Base-by-base conservation (phyloP, 2,329 filamentous ascomycete species). In the Pseudogymnoascus sp. region DNA sequence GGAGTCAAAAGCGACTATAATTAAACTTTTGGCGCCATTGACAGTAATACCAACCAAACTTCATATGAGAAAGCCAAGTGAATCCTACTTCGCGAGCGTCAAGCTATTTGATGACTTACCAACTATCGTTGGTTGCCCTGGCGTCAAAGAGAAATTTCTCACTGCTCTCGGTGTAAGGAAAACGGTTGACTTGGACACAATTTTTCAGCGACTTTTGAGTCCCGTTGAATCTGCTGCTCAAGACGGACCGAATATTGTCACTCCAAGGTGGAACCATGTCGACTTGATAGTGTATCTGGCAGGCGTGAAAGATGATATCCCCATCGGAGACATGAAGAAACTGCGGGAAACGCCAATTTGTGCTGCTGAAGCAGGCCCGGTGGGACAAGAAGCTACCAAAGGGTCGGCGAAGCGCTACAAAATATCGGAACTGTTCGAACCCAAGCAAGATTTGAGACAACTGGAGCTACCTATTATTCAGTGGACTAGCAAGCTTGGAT, bases 101-200 rank as follows among this genome's bases (percentile, higher is more conserved):
- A 95, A 91, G 73, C 79, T 99, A 0, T 99, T 99, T 71, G 92
- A 97, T 66, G 95, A 99, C 72, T 79, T 99, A 14, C 93, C 95
- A 0, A 87, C 88, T 11, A 86, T 97, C 1, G 84, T 87, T 67
- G 86, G 85, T 11, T 86, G 93, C 47, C 86, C 88, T 42, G 85
- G 86, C 33, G 84, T 97, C 11, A 97, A 97, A 73, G 93, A 97
- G 53, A 97, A 96, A 73, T 90, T 99, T 66, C 76, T 99, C 47
- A 78, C 83, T 2, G 84, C 90, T 1, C 79, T 99, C 33, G 93
- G 95, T 2, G 93, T 99, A 26, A 86, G 95, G 64, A 97, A 97
- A 77, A 99, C 95, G 0, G 87, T 99, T 19, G 95, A 99, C 69
- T 79, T 99, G 1, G 91, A 91, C 33, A 93, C 96, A 31, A 96